Percentiles rank a stretch among this genome's conserved stretches.
Conservation (phyloP, 371 early-diverging fungal genomes). For the Smittium culicis region DNA sequence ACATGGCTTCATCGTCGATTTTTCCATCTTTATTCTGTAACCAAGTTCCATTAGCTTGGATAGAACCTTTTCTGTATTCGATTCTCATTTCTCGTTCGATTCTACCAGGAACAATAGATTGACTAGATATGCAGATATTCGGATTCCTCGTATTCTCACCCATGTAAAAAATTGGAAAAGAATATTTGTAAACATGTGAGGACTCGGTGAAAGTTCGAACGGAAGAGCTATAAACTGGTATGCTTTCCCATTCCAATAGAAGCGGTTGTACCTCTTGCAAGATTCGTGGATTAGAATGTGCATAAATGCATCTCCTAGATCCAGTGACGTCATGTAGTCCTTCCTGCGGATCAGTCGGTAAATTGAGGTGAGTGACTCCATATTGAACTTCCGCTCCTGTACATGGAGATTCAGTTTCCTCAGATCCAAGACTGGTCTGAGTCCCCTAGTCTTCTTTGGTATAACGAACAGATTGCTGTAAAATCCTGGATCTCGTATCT, state of each 20-base stretch:
- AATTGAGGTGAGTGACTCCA: neutral
- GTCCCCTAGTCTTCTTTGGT: neutral
- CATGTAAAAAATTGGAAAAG: neutral
- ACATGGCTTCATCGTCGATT: slow-evolving; percentile 15
- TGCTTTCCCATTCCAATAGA: neutral
- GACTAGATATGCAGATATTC: neutral
- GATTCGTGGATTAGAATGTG: neutral
- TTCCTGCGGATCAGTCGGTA: neutral
- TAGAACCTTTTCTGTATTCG: neutral
- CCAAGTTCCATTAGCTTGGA: neutral
- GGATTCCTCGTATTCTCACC: neutral
- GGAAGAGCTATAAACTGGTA: neutral
- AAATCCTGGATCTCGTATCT: neutral
- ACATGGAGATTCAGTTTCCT: neutral
- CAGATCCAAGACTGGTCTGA: neutral
- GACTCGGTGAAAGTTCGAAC: neutral
- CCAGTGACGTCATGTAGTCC: neutral
- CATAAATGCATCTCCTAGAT: neutral
- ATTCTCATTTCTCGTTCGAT: neutral
- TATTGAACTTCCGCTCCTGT: neutral
- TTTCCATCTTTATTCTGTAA: slow-evolving; percentile 15
- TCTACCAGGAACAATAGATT: neutral
- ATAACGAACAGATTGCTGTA: neutral
- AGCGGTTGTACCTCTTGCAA: neutral
- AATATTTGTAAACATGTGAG: neutral